Base-by-base conservation (phyloP, 1,284 basidiomycete genomes). In the Papiliotrema fonsecae region DNA sequence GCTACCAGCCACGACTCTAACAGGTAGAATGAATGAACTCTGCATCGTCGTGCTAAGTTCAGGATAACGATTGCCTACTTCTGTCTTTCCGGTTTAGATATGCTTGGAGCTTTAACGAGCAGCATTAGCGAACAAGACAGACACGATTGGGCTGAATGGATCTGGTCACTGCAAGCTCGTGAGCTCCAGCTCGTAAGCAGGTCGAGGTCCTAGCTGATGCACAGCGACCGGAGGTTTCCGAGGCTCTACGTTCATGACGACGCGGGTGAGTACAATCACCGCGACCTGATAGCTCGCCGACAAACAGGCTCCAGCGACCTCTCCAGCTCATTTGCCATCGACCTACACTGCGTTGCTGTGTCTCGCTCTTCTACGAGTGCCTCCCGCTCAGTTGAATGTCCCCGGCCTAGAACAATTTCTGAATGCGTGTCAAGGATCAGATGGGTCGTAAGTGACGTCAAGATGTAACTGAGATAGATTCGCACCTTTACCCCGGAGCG, bases 51-150 rank as follows among this genome's bases (percentile, higher is more conserved):
- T 21, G 21, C 5, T 31, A 10, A 1, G 5, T 2, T 3, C 58
- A 91, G 89, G 58, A 76, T 91, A 58, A 88, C 86, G 2, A 65
- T 91, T 38, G 82, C 78, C n/a, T 93, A 88, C 75, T 93, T 93
- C 65, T 87, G 85, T 57, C 75, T 93, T 14, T 85, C 87, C 1
- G 80, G 81, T 0, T 73, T 93, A 25, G 89, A 91, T 63, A 73
- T 93, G 16, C 77, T 88, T 6, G 82, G 79, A 9, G 65, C 77
- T 0, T 61, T 87, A 3, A 65, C 79, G 10, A 69, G 74, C 6
- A 79, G 79, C 52, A 77, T 77, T 4, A 77, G 65, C 5, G 64
- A 76, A 9, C 60, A 65, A 6, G 82, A 87, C 49, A 79, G 81
- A n/a, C 71, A 78, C 30, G 69, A 65, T 3, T 92, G 87, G 86